phyloP scores from a whole-genome alignment of 306 rosid genomes.

The Cicer judaicum region DNA sequence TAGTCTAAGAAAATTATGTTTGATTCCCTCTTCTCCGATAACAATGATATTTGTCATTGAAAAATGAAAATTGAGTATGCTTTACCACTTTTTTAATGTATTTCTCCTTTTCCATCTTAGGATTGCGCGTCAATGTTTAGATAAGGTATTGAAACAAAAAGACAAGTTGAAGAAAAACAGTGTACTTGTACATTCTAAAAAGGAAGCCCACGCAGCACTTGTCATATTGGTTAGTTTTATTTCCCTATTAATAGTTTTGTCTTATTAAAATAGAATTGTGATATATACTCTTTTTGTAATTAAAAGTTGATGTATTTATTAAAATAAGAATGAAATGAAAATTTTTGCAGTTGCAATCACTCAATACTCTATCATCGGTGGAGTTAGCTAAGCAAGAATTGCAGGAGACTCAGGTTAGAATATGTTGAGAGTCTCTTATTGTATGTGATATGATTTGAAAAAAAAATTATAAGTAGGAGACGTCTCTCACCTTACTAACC shows the following conservation, averaged over 20 bases:
- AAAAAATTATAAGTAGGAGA: not conserved
- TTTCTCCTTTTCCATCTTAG: slow-evolving; percentile 52
- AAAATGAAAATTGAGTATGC: not conserved
- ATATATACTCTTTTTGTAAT: not conserved
- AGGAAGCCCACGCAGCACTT: slow-evolving; percentile 58
- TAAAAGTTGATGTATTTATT: slow-evolving; percentile 3
- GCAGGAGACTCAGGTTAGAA: slow-evolving; percentile 58
- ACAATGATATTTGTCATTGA: slow-evolving; percentile 3
- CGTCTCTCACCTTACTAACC: not conserved
- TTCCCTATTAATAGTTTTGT: slow-evolving; percentile 7
- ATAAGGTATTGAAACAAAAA: slow-evolving; percentile 55
- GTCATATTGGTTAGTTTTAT: slow-evolving; percentile 69
- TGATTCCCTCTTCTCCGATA: slow-evolving; percentile 5
- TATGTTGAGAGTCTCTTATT: not conserved
- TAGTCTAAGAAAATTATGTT: not conserved
- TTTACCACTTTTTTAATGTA: slow-evolving; percentile 27
- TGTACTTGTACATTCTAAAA: slow-evolving; percentile 53
- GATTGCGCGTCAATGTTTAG: slow-evolving; percentile 58
- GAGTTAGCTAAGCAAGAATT: slow-evolving; percentile 65
- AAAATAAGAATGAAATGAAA: slow-evolving; percentile 14
- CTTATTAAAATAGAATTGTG: slow-evolving; percentile 23
- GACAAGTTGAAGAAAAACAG: slow-evolving; percentile 48
- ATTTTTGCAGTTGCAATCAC: slow-evolving; percentile 74
- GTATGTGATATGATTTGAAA: not conserved
- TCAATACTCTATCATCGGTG: slow-evolving; percentile 64